Base-by-base conservation (phyloP, 2,329 filamentous ascomycete genomes). In the Incumbomyces delicatus region DNA sequence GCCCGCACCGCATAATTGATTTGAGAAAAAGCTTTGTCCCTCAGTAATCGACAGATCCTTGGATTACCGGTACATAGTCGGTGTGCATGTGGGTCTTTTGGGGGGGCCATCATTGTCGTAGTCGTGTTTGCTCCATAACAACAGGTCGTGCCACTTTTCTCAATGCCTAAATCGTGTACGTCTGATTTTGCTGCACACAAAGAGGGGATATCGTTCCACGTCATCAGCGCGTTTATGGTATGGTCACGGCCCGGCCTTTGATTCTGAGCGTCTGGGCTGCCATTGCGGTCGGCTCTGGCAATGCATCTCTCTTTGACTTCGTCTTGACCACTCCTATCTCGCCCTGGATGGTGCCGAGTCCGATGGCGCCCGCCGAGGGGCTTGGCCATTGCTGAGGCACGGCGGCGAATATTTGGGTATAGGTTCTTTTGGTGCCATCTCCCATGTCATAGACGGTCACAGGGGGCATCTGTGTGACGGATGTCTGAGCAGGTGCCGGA, bases 331-430 rank as follows among this genome's bases (percentile, higher is more conserved):
- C 48, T 6, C 56, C 56, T 8, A 58, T 42, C 16, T 48, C 42
- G 5, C 56, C 56, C 18, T 35, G 14, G 29, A 58, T 56, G 16
- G 58, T 60, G 10, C 63, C 60, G 16, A 66, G 46, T 6, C 61
- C 63, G 37, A 65, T 62, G 6, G 53, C 48, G 8, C 59, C 61
- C 1, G 47, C 47, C 6, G 44, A 52, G 2, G 61, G 56, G 7
- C 50, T 52, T 13, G 59, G 52, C 60, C 59, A 62, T 43, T 62
- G 61, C 43, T 62, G 59, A 3, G 58, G 56, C 11, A 61, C 50
- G 6, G 50, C 47, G 6, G 57, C 40, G 42, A 62, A 62, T 14
- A 49, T 54, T 41, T 62, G 59, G 6, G 56, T 59, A 36, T 58
- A 61, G 10, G 57, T 49, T 16, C 49, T 48, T 13, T 52, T 49